Base-by-base conservation (phyloP, 176 grass and related monocot genomes). In the Hsuehochloa calcarea region DNA sequence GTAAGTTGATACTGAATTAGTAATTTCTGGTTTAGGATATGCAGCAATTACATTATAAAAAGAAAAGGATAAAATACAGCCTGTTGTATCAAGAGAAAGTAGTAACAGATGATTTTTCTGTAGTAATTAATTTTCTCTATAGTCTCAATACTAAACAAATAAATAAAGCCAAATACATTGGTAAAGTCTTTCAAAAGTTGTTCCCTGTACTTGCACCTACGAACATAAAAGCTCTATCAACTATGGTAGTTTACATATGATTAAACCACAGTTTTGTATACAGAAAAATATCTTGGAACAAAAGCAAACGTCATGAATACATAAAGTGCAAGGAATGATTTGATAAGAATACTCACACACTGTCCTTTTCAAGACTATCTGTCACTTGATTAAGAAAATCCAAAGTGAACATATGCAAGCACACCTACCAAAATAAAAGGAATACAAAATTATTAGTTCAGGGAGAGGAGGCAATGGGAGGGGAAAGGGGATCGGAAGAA, bases 371-470 rank as follows among this genome's bases (percentile, higher is more conserved):
- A 76, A 98, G 93, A 89, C 91, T 85, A 43, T 78, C 93, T 72
- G 92, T 90, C 14, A 98, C 92, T 85, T 98, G 93, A 82, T 90
- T 93, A 63, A 95, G 85, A 89, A 98, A 98, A 88, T 98, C 91
- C 91, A 95, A 79, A 75, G 90, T 90, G 85, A 95, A 98, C 90
- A 98, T 81, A 77, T 98, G 93, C 87, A 98, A 81, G 87, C 95
- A 98, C 40, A 95, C 85, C 92, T 98, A 73, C 14, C 62, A 85
- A 76, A 44, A 81, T 35, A 65, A 79, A 73, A 44, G 65, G 64
- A 40, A 88, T 39, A 22, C 25, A 38, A 6, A 11, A 34, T 68
- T 41, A 12, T 80, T 60, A 85, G 29, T 17, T 1, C 37, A 75
- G 22, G 83, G 39, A 61, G 45, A 80, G 8, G 38, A 84, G 38